These are phyloP conservation scores for Stephania cephalantha DNA, from an alignment of 164 flowering plant genomes.

Conservation along the genomic window DNA sequence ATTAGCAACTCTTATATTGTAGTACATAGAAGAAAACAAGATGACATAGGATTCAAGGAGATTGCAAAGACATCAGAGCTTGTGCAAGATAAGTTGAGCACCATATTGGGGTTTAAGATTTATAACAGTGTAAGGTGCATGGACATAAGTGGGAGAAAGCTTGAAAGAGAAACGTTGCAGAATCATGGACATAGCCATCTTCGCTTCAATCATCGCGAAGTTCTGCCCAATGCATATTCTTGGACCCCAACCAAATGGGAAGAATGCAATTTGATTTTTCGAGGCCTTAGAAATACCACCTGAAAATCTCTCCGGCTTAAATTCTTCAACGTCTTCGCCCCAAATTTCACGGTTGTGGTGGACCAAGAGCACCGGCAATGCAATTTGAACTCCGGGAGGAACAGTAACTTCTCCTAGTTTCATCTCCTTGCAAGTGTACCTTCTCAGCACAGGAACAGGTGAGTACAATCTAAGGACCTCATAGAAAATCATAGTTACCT, in stretches of 20 bases:
- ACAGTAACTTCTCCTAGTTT: conserved; percentile 9
- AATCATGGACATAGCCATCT: conserved; percentile 16
- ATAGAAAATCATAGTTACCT: conserved; percentile 12
- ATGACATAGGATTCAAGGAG: background rate
- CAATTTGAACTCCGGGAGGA: conserved; percentile 10
- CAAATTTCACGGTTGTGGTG: conserved; percentile 13
- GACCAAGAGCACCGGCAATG: conserved; percentile 3
- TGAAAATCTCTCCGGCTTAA: conserved; percentile 17
- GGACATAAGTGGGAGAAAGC: conserved; percentile 10
- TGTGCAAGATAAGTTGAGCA: conserved; percentile 12
- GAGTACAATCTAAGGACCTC: conserved; percentile 17
- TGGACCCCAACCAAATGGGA: conserved; percentile 19
- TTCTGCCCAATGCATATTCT: conserved; percentile 16
- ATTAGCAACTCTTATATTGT: too few species aligned
- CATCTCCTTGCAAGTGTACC: conserved; percentile 7
- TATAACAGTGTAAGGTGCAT: conserved; percentile 8
- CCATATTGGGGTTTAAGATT: conserved; percentile 11
- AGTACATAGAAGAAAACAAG: too few species aligned
- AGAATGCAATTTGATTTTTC: conserved; percentile 15
- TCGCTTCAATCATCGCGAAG: conserved; percentile 16
- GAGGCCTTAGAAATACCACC: conserved; percentile 13
- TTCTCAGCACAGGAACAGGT: background rate
- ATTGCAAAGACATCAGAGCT: background rate
- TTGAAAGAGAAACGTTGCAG: conserved; percentile 16
- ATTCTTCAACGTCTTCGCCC: conserved; percentile 16